A percentile compares a stretch with the other conserved stretches of the same genome.
These are phyloP conservation scores for Xylaria longipes DNA, from an alignment of 495 filamentous ascomycete genomes.

Conservation along the genomic window DNA sequence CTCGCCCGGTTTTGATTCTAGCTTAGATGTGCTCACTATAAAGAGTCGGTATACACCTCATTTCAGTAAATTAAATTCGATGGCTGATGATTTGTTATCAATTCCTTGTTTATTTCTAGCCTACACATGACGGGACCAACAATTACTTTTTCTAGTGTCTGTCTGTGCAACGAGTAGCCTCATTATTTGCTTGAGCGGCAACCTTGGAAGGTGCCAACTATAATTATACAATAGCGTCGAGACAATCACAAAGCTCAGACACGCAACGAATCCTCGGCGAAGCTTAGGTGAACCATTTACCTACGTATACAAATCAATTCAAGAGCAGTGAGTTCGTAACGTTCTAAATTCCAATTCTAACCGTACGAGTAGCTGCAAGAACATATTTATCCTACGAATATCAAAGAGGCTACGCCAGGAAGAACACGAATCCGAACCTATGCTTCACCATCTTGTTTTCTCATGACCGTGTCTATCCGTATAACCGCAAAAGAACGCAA, in stretches of 20 bases:
- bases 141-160: too few species aligned
- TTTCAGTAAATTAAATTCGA: too few species aligned
- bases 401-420: conserved; percentile 24
- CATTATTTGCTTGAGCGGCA: too few species aligned
- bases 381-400: conserved; percentile 29
- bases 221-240: too few species aligned
- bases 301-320: not conserved
- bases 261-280: too few species aligned
- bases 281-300: too few species aligned
- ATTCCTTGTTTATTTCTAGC: too few species aligned
- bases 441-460: not conserved
- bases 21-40: not conserved
- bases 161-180: too few species aligned
- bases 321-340: not conserved
- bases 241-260: too few species aligned
- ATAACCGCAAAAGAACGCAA: conserved; percentile 9
- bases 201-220: too few species aligned
- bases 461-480: conserved; percentile 21
- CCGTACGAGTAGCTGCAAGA: conserved; percentile 17
- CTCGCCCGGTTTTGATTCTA: not conserved
- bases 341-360: conserved; percentile 10
- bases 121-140: too few species aligned
- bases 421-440: conserved; percentile 7
- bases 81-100: too few species aligned
- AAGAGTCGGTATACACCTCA: not conserved